phyloP scores from a whole-genome alignment of 1,139 yeast species.

The Candida sp. region DNA sequence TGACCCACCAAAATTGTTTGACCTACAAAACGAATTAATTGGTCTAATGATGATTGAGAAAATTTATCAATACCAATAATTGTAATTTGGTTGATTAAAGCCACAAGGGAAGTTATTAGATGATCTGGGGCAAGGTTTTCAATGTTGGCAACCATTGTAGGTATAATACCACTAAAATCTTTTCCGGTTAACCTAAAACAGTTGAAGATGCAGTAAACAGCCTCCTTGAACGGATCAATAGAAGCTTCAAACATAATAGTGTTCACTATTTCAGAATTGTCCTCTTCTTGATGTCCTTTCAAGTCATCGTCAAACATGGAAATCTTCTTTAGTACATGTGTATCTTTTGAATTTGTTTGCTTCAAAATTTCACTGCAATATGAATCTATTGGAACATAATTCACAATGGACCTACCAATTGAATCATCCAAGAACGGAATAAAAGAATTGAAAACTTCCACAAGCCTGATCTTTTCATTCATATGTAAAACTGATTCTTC shows the following conservation, averaged over 20 bases:
- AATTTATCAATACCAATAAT: neutral
- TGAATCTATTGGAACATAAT: neutral
- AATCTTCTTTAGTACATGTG: neutral
- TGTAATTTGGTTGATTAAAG: neutral
- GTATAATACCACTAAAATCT: neutral
- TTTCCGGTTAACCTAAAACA: neutral
- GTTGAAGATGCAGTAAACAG: neutral
- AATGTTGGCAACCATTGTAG: neutral
- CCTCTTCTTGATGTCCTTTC: neutral
- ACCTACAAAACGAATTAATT: slow-evolving; percentile 25
- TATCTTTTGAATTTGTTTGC: neutral
- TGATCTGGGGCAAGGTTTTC: neutral
- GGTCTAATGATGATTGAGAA: slow-evolving; percentile 5
- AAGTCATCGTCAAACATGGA: neutral
- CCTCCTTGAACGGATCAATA: neutral
- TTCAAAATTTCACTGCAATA: neutral
- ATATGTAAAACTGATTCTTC: neutral
- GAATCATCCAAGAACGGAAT: neutral
- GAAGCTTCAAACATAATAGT: too few relatives aligned
- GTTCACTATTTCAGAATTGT: neutral
- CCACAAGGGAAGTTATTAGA: neutral
- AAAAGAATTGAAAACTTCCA: neutral
- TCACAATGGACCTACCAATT: neutral
- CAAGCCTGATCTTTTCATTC: neutral
- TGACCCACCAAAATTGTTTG: slow-evolving; percentile 23